Evolutionary conservation across 2,329 filamentous ascomycete species (phyloP), one percentile per base, ranked within the genome.

Genomic region (Penicillium brevicompactum): DNA sequence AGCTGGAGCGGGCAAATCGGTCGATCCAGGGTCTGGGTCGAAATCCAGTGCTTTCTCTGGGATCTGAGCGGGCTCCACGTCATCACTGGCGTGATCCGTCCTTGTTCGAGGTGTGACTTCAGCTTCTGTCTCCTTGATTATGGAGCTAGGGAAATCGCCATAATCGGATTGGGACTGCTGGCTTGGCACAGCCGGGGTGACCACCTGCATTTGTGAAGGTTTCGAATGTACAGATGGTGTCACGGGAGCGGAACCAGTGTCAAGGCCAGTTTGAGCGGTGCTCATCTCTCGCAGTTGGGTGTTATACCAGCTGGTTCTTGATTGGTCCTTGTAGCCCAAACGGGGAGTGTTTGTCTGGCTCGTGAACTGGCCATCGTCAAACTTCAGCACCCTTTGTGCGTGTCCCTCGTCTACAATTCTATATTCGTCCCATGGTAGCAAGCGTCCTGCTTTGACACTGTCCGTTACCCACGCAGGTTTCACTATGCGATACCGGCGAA

Each of bases 391-490:
- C 64, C 90, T 91, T 74, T 99, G 94, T 9, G 86, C 84, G 0
- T 87, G 85, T 0, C 91, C 92, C 71, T 96, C 91, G 61, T 94
- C 90, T 4, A 97, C 78, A 0, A 97, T 86, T 30, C 91, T 85
- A 69, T 94, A 99, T 11, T 86, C 80, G 57, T 89, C 82, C 94
- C 95, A 99, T 0, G 93, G 88, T 27, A 97, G 78, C 43, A 97
- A 75, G 66, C 84, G 89, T 5, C 91, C 91, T 6, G 90, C 90
- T 54, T 85, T 81, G 44, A 97, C 85, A 58, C 92, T 97, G 64
- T 99, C 93, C 13, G 91, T 87, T 3, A 99, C 84, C 94, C 94
- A 99, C 18, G 91, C 87, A 1, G 94, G 94, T 73, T 94, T 96
- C 48, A 97, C 94, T 37, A 99, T 90, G 44, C 93, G 86, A 73